Percentiles rank a stretch among this genome's conserved stretches.
Evolutionary conservation across 495 filamentous ascomycete genomes (phyloP).

Genomic region (Podospora conica): DNA sequence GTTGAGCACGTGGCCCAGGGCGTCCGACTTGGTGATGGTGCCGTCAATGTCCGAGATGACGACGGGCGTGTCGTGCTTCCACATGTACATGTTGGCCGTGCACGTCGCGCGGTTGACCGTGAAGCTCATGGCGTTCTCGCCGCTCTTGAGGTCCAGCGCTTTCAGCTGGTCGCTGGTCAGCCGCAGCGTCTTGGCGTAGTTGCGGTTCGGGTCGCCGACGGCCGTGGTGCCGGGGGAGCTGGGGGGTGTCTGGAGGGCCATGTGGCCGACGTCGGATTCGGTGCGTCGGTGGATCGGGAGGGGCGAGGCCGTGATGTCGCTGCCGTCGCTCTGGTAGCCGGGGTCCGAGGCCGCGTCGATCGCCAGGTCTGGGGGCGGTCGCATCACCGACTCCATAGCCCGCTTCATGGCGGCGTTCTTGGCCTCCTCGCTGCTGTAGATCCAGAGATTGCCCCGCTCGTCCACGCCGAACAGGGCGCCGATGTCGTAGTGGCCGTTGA

Average conservation of each 20-base stretch:
- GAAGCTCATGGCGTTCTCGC: constrained; percentile 88
- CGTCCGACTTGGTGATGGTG: constrained; percentile 98
- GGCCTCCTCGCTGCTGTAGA: constrained; percentile 95
- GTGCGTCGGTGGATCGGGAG: constrained; percentile 41
- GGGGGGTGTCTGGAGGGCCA: constrained; percentile 67
- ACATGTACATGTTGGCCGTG: constrained; percentile 84
- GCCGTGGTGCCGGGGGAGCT: constrained; percentile 60
- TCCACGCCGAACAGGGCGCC: constrained; percentile 92
- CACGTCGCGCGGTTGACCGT: constrained; percentile 93
- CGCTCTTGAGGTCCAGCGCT: constrained; percentile 71
- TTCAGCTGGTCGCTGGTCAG: constrained; percentile 95
- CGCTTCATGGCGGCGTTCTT: constrained; percentile 64
- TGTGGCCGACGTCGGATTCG: constrained; percentile 63
- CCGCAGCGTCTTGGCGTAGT: constrained; percentile 96
- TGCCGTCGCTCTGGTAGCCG: constrained; percentile 81
- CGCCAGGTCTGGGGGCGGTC: constrained; percentile 45
- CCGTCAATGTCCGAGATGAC: constrained; percentile 99
- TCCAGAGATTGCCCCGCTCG: constrained; percentile 94
- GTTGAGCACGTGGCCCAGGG: constrained; percentile 92
- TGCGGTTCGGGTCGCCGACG: constrained; percentile 62
- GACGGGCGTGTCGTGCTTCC: constrained; percentile 81
- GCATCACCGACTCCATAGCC: constrained; percentile 37
- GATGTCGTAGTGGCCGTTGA: constrained; percentile 94
- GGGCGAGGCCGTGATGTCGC: constrained; percentile 37
- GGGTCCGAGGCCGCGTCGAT: constrained; percentile 83